These are phyloP conservation scores for Plasmodium coatneyi DNA, from an alignment of 169 alveolate species.

Conservation along the genomic window DNA sequence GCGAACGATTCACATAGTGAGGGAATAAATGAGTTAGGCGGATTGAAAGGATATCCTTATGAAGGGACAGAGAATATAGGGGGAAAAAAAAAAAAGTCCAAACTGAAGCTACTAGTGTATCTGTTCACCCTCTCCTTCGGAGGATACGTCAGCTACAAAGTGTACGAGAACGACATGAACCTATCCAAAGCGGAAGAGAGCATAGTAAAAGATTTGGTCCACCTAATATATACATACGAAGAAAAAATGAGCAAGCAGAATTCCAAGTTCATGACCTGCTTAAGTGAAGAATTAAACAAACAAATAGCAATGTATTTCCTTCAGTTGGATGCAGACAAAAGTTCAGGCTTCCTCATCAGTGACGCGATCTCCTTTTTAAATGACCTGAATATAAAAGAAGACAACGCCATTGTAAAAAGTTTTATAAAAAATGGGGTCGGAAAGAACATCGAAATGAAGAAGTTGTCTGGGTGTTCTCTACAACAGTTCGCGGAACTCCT, in stretches of 20 bases:
- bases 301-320: constrained; percentile 73
- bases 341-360: constrained; percentile 52
- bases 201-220: constrained; percentile 34
- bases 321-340: constrained; percentile 65
- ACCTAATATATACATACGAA: constrained; percentile 34
- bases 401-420: constrained; percentile 42
- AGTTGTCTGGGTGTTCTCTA: constrained; percentile 66
- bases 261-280: constrained; percentile 65
- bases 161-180: constrained; percentile 58
- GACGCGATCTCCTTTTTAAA: constrained; percentile 55
- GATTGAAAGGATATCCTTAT: background rate
- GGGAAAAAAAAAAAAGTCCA: constrained; percentile 29
- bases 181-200: constrained; percentile 73
- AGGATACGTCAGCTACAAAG: constrained; percentile 39
- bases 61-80: background rate
- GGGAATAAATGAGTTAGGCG: background rate
- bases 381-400: constrained; percentile 64
- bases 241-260: constrained; percentile 50
- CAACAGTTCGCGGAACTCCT: constrained; percentile 68
- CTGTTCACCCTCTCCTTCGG: background rate
- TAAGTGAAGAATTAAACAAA: constrained; percentile 33
- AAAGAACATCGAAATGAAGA: constrained; percentile 38
- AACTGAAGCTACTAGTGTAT: constrained; percentile 14
- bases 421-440: constrained; percentile 69
- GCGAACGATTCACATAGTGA: background rate